Base-by-base conservation (phyloP, 768 basidiomycete species). In the Calocybe gangraenosa region DNA sequence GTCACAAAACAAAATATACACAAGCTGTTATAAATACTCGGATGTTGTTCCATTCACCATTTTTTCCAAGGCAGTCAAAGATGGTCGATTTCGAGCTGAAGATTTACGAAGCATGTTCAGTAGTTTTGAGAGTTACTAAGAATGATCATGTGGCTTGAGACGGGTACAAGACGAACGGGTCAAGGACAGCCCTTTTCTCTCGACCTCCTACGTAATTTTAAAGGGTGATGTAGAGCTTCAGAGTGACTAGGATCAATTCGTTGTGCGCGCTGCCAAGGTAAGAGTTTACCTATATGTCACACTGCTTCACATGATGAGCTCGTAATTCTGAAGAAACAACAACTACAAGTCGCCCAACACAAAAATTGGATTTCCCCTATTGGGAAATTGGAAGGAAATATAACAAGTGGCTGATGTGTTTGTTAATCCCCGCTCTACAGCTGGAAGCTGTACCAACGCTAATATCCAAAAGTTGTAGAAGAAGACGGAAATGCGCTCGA, bases 81-180 rank as follows among this genome's bases (percentile, higher is more conserved):
- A 42, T 11, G 25, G 11, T 5, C 5, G 25, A 5, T 68, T 66
- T 2, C 62, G 67, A 8, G 52, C 59, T 49, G 79, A 79, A 1
- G 66, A 60, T 62, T 73, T 87, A 13, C 87, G 73, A 21, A 87
- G 73, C 85, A 88, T 86, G 32, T 74, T 69, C 20, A 88, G 58
- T 1, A 92, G 58, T 64, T 80, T 88, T 2, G 79, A 73, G 2
- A 89, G 65, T 20, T 74, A 74, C 87, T 90, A 28, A 28, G 25
- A 42, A 3, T 23, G 44, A 45, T 18, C 43, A 49, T 20, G 45
- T 46, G 31, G 37, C n/a, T 0, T 22, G 10, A 36, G 28, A 45
- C 23, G 19, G n/a, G 20, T 87, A 87, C 89, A 88, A 92, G 5
- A 78, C 76, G 62, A 92, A 88, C 0, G 70, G 70, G 43, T 90